Percentiles rank a stretch among this genome's conserved stretches.
Conservation (phyloP, 768 basidiomycete species). For the Chiua virens region DNA sequence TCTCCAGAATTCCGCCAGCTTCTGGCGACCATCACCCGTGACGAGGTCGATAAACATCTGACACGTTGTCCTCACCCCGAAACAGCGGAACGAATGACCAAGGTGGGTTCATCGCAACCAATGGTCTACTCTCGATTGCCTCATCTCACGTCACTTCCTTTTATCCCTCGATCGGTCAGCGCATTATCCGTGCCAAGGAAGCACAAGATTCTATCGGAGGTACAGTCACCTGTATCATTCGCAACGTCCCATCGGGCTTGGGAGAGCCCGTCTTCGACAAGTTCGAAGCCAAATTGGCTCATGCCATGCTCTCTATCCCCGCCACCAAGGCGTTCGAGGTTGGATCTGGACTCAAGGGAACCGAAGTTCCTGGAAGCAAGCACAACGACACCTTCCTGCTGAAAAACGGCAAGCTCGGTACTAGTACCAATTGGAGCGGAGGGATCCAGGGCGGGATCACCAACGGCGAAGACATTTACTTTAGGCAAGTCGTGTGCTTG, state of each 20-base stretch:
- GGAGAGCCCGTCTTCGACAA: slow-evolving; percentile 99
- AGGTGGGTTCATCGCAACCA: slow-evolving; percentile 46
- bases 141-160: slow-evolving; percentile 13
- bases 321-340: slow-evolving; percentile 99
- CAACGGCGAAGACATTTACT: slow-evolving; percentile 97
- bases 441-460: slow-evolving; percentile 98
- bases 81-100: slow-evolving; percentile 88
- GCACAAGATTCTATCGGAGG: slow-evolving; percentile 94
- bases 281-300: slow-evolving; percentile 91
- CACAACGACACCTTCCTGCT: slow-evolving; percentile 90
- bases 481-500: slow-evolving; percentile 57
- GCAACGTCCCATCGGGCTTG: slow-evolving; percentile 84
- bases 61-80: slow-evolving; percentile 90
- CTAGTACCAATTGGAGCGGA: slow-evolving; percentile 92
- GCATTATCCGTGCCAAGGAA: slow-evolving; percentile 92
- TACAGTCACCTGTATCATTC: slow-evolving; percentile 96
- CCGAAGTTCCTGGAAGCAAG: slow-evolving; percentile 86
- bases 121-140: slow-evolving; percentile 34
- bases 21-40: slow-evolving; percentile 77
- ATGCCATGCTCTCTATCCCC: slow-evolving; percentile 98
- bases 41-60: slow-evolving; percentile 81
- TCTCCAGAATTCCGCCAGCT: slow-evolving; percentile 82
- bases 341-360: slow-evolving; percentile 94
- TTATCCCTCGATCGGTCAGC: slow-evolving; percentile 43
- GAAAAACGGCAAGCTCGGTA: slow-evolving; percentile 75